phyloP scores from a whole-genome alignment of 2,329 filamentous ascomycete species.

The Cladosporium phlei region DNA sequence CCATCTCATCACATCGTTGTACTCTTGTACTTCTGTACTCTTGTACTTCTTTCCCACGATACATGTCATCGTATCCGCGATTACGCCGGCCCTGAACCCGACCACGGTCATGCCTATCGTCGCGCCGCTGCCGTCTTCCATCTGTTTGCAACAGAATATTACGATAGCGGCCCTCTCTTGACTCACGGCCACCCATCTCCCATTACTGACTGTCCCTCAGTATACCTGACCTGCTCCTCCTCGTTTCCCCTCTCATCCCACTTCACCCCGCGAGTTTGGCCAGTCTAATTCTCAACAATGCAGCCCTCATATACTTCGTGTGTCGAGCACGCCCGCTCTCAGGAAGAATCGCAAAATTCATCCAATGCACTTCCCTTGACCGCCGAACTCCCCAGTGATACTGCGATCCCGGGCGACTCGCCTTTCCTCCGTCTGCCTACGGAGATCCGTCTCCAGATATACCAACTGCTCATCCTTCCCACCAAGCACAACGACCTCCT shows the following conservation, averaged over 20 bases:
- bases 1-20: too few species aligned
- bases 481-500: slow-evolving; percentile 26
- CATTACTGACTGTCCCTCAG: neutral
- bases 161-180: slow-evolving; percentile 8
- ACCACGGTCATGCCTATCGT: slow-evolving; percentile 1
- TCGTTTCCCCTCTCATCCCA: neutral
- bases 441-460: slow-evolving; percentile 46
- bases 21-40: too few species aligned
- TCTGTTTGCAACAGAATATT: too few species aligned
- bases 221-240: neutral
- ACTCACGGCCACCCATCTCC: neutral
- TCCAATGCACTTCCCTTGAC: neutral
- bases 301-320: slow-evolving; percentile 23
- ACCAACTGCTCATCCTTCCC: slow-evolving; percentile 41
- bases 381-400: neutral
- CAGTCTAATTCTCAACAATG: slow-evolving; percentile 13
- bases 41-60: too few species aligned
- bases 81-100: slow-evolving; percentile 4
- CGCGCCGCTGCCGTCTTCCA: neutral
- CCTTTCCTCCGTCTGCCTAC: slow-evolving; percentile 41
- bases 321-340: slow-evolving; percentile 19
- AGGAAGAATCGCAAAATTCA: neutral
- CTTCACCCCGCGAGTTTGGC: too few species aligned
- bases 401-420: neutral
- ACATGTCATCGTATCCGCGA: slow-evolving; percentile 6